Conservation (phyloP, 2,329 filamentous ascomycete species). For the Dothideomycetidae sp. region DNA sequence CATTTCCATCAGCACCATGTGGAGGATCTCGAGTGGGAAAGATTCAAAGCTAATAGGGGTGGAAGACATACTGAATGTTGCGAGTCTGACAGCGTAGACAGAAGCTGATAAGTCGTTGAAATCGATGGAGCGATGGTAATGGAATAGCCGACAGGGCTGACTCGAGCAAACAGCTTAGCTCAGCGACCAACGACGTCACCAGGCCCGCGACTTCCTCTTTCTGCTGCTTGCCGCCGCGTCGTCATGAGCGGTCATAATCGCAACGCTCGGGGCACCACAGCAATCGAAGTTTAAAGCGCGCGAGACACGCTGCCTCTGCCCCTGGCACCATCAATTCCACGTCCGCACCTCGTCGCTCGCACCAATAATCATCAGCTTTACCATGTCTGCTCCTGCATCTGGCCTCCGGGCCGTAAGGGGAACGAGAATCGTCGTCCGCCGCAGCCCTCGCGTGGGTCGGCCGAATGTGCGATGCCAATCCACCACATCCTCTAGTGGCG, state of each 20-base stretch:
- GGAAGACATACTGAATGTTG: too few species aligned
- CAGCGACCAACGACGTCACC: too few species aligned
- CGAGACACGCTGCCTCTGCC: not conserved
- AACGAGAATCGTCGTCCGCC: not conserved
- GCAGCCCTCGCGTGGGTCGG: not conserved
- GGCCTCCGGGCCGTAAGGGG: not conserved
- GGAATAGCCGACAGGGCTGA: too few species aligned
- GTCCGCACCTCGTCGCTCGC: not conserved
- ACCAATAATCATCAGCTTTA: too few species aligned
- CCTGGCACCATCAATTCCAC: not conserved
- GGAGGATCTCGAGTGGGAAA: not conserved
- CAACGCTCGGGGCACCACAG: not conserved
- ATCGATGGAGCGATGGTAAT: too few species aligned
- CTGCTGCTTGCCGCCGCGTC: not conserved
- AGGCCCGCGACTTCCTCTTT: too few species aligned
- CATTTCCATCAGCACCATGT: not conserved
- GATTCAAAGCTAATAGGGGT: too few species aligned
- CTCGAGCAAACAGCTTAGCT: too few species aligned
- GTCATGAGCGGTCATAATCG: not conserved
- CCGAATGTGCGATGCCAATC: slow-evolving; percentile 19
- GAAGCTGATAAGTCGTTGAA: too few species aligned
- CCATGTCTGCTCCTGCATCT: not conserved
- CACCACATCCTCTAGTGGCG: slow-evolving; percentile 16
- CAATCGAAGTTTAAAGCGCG: not conserved
- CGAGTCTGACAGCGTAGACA: too few species aligned